phyloP scores from a whole-genome alignment of 176 grass and related monocot species.

The Ananas comosus region DNA sequence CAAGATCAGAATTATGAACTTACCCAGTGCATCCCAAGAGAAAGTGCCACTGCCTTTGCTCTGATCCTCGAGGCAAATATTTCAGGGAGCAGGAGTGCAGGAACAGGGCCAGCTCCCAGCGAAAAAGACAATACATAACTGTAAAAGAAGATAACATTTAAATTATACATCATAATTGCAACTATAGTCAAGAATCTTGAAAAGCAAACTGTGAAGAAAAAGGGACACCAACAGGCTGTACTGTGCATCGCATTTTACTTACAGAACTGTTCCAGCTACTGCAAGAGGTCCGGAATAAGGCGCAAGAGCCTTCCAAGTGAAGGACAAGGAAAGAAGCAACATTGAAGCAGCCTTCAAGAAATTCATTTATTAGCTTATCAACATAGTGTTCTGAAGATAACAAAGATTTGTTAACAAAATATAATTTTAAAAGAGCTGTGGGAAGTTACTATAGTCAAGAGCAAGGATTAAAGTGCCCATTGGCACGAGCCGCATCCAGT shows the following conservation, averaged over 20 bases:
- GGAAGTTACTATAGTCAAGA: too few species aligned
- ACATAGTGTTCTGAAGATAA: neutral
- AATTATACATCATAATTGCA: conserved; percentile 5
- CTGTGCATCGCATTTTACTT: conserved; percentile 34
- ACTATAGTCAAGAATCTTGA: neutral
- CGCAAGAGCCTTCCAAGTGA: conserved; percentile 78
- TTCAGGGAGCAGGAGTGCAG: conserved; percentile 95
- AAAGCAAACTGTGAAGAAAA: conserved; percentile 5
- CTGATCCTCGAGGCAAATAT: conserved; percentile 99
- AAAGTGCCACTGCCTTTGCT: conserved; percentile 95
- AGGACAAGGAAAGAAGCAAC: conserved; percentile 80
- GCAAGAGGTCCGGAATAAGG: conserved; percentile 92
- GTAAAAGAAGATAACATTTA: conserved; percentile 22
- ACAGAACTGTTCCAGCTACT: conserved; percentile 85
- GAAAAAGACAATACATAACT: conserved; percentile 96
- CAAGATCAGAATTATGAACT: conserved; percentile 16
- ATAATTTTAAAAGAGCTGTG: neutral
- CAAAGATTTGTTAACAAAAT: neutral
- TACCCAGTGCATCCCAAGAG: conserved; percentile 99
- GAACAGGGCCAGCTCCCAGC: conserved; percentile 93
- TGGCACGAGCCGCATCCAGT: too few species aligned
- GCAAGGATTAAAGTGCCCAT: too few species aligned
- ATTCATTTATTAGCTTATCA: neutral
- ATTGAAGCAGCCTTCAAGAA: conserved; percentile 72
- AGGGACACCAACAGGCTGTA: conserved; percentile 1